phyloP scores from a whole-genome alignment of 371 early-diverging fungal species.

The Mucor circinelloides region DNA sequence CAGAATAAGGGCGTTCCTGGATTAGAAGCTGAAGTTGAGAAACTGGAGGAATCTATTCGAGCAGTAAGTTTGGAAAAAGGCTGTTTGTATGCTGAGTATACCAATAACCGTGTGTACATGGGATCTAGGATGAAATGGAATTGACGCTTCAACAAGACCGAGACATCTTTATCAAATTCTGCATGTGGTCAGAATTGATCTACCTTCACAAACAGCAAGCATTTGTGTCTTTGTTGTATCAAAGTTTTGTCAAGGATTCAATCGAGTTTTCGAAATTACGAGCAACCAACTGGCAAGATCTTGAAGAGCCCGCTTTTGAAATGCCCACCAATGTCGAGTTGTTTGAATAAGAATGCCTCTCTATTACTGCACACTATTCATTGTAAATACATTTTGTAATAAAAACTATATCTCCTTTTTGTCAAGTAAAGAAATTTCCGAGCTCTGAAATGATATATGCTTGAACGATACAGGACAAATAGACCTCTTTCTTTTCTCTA shows the following conservation, averaged over 20 bases:
- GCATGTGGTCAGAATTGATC: constrained; percentile 48
- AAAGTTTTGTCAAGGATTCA: constrained; percentile 62
- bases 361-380: not conserved
- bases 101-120: constrained; percentile 67
- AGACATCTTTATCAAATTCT: constrained; percentile 39
- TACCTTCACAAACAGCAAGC: constrained; percentile 57
- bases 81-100: constrained; percentile 35
- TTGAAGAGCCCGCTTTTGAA: constrained; percentile 48
- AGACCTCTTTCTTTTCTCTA: not conserved
- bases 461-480: not conserved
- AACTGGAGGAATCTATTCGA: constrained; percentile 37
- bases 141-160: constrained; percentile 63
- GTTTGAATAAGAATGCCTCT: constrained; percentile 30
- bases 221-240: constrained; percentile 64
- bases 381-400: not conserved
- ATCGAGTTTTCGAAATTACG: constrained; percentile 56
- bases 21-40: constrained; percentile 44
- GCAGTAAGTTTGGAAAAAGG: constrained; percentile 31
- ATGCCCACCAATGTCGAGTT: constrained; percentile 52
- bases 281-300: constrained; percentile 62
- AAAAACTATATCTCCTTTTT: not conserved
- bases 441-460: not conserved
- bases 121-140: constrained; percentile 91
- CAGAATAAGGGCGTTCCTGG: constrained; percentile 51
- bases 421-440: constrained; percentile 5